phyloP scores from a whole-genome alignment of 768 basidiomycete species.

The Tephrocybe sp. region DNA sequence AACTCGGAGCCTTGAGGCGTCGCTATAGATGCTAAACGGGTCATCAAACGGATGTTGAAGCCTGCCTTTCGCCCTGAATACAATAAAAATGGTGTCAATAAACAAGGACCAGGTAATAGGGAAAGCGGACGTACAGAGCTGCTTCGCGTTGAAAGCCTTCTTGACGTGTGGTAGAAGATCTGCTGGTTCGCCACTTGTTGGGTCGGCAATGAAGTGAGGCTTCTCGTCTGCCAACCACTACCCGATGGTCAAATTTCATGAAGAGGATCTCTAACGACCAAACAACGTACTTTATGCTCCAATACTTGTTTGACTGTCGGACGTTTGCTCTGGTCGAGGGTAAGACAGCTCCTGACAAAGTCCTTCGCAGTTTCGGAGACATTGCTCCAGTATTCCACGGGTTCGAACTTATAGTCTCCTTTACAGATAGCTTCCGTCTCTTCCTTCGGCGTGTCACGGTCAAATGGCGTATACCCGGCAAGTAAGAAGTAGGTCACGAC shows the following conservation, averaged over 20 bases:
- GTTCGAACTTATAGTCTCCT: constrained; percentile 86
- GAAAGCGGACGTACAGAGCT: constrained; percentile 59
- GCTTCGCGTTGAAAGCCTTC: constrained; percentile 85
- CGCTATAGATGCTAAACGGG: constrained; percentile 70
- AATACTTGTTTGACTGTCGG: constrained; percentile 77
- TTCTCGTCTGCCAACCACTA: constrained; percentile 70
- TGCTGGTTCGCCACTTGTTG: constrained; percentile 54
- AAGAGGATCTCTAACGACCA: background rate
- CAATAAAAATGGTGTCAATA: constrained; percentile 6
- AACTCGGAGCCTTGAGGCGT: too few relatives aligned
- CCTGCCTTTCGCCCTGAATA: constrained; percentile 82
- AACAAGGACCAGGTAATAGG: background rate
- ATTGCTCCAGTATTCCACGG: constrained; percentile 80
- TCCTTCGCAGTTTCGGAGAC: constrained; percentile 80
- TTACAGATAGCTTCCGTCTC: constrained; percentile 96
- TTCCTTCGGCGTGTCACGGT: constrained; percentile 80
- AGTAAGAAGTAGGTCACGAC: constrained; percentile 98
- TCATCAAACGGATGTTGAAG: constrained; percentile 81
- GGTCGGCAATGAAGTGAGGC: constrained; percentile 70
- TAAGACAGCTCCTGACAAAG: constrained; percentile 82
- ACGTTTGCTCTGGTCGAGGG: constrained; percentile 75
- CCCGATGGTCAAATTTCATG: background rate
- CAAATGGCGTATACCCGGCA: constrained; percentile 92
- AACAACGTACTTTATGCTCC: constrained; percentile 52
- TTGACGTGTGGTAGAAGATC: constrained; percentile 88